Evolutionary conservation across 495 filamentous ascomycete genomes (phyloP), one percentile per base, ranked within the genome.

Genomic region (Penicillium waksmanii): DNA sequence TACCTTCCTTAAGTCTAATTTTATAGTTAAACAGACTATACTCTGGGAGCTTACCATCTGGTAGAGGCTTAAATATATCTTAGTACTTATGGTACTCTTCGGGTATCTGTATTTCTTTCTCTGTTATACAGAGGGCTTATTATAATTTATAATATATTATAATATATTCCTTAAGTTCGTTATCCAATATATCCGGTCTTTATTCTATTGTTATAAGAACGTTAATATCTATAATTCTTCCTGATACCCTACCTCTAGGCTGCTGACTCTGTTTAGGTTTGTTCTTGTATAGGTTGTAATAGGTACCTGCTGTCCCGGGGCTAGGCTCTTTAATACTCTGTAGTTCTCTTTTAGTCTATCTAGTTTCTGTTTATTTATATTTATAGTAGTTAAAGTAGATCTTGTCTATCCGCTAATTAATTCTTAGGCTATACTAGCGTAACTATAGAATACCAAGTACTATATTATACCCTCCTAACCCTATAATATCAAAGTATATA

Each of bases 51-150:
- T 40, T 25, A 27, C 55, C 17, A 5, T 51, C 21, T 13, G 18
- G 9, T 51, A 23, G 31, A 51, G 34, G 19, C 12, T n/a, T 51
- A 23, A 57, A 57, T 2, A 57, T 10, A 40, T 57, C 55, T 17
- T 42, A 1, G 31, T 51, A 57, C 33, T 57, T 33, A 10, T 18
- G 23, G 35, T 57, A 57, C 31, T 57, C 55, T 35, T 51, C 11
- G 8, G 46, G 46, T 36, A 57, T 50, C 35, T 21, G 10, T 57
- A 33, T 46, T 57, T 49, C 21, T n/a, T 57, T 13, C 48, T 51
- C 25, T 51, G 6, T 51, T 17, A 10, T 10, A 10, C 6, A 51
- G 25, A 51, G 48, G 48, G 48, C 10, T 31, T 51, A 3, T 36
- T 36, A 7, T 36, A 7, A 36, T 31, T 51, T 21, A 6, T 51